These are phyloP conservation scores for Mycena galericulata DNA, from an alignment of 768 basidiomycete species.

Conservation along the genomic window DNA sequence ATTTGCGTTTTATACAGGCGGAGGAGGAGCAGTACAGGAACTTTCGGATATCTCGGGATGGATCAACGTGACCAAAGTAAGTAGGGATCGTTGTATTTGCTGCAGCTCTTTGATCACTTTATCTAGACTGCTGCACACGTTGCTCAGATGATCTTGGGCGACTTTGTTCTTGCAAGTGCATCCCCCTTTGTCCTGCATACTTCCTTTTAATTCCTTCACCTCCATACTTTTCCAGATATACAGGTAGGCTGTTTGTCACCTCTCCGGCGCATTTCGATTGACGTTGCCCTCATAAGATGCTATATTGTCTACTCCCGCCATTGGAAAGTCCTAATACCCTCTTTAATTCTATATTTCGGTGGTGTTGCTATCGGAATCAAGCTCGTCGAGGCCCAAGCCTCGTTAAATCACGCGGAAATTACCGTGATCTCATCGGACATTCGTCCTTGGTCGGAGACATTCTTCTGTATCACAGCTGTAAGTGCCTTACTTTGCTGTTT, in stretches of 20 bases:
- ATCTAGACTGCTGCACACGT: background rate
- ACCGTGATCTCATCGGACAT: background rate
- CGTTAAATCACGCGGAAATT: background rate
- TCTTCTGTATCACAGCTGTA: background rate
- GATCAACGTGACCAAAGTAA: slow-evolving; percentile 15
- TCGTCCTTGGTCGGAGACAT: slow-evolving; percentile 2
- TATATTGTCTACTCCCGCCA: slow-evolving; percentile 11
- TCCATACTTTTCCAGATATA: slow-evolving; percentile 9
- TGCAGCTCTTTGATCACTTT: background rate
- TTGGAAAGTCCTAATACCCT: slow-evolving; percentile 12
- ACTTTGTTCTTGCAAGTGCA: slow-evolving; percentile 15
- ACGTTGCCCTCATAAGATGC: background rate
- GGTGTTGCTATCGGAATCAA: slow-evolving; percentile 13
- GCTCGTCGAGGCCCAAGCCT: background rate
- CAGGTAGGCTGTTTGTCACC: slow-evolving; percentile 11
- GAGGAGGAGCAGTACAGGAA: slow-evolving; percentile 2
- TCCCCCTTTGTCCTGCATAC: background rate
- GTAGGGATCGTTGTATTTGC: background rate
- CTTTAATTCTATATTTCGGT: slow-evolving; percentile 8
- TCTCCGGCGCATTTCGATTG: background rate
- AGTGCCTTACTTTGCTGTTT: background rate
- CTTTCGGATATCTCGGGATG: slow-evolving; percentile 8
- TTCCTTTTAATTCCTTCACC: background rate
- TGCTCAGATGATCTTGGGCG: background rate
- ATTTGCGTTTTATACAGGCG: slow-evolving; percentile 10